Evolutionary conservation across 495 filamentous ascomycete genomes (phyloP).

Genomic region (Trichoderma orchidacearum): DNA sequence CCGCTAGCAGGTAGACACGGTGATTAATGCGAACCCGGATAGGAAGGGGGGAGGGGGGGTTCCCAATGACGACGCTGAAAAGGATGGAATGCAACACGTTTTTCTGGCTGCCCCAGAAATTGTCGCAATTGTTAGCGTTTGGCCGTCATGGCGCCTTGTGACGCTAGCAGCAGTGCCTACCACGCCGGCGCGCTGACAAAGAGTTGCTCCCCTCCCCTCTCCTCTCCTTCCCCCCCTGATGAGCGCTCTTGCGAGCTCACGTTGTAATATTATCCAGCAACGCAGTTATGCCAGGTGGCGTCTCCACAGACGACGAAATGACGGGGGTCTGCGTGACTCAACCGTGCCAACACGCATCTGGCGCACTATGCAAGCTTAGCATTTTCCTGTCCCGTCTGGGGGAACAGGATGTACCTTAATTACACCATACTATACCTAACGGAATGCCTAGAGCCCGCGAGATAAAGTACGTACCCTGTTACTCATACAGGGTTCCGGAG

Average conservation of each 20-base stretch:
- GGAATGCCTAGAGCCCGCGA: too few relatives aligned
- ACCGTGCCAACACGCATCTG: not conserved
- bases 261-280: not conserved
- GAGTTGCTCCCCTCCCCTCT: not conserved
- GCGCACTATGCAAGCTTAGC: not conserved
- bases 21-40: not conserved
- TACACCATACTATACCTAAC: too few relatives aligned
- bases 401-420: too few relatives aligned
- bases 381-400: too few relatives aligned
- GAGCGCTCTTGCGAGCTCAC: not conserved
- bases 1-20: too few relatives aligned
- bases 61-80: too few relatives aligned
- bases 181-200: not conserved
- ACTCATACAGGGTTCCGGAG: not conserved
- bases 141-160: not conserved
- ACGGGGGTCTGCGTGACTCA: not conserved
- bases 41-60: too few relatives aligned
- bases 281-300: not conserved
- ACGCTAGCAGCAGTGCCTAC: not conserved
- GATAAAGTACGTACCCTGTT: too few relatives aligned
- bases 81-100: too few relatives aligned
- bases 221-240: not conserved
- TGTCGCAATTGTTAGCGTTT: not conserved
- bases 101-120: not conserved
- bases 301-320: slow-evolving; percentile 2